Conservation (phyloP, 1,284 basidiomycete species). For the Malassezia psittaci region DNA sequence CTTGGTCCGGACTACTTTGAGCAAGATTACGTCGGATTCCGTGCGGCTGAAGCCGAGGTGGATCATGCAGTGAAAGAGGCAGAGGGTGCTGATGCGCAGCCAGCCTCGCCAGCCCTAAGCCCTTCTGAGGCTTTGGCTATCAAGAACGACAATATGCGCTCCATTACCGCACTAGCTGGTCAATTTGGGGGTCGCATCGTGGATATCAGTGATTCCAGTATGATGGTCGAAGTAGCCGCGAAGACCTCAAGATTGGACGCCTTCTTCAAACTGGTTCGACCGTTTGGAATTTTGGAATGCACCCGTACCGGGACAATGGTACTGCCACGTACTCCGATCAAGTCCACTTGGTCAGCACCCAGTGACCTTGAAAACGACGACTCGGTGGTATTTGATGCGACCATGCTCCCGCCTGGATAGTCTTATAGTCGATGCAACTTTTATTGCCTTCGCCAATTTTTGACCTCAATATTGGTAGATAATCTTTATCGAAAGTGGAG, state of each 20-base stretch:
- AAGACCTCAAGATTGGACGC: conserved; percentile 86
- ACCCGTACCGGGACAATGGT: conserved; percentile 64
- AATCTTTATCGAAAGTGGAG: too few species aligned
- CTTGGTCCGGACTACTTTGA: conserved; percentile 95
- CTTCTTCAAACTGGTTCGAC: conserved; percentile 80
- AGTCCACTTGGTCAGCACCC: conserved; percentile 31
- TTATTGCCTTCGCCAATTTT: too few species aligned
- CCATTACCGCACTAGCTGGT: conserved; percentile 68
- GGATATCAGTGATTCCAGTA: conserved; percentile 83
- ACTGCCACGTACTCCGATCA: conserved; percentile 41
- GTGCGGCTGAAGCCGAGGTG: conserved; percentile 28
- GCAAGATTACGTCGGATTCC: conserved; percentile 25
- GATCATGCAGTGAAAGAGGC: conserved; percentile 16
- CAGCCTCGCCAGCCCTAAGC: conserved; percentile 54
- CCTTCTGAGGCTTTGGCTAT: conserved; percentile 68
- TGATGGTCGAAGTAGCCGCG: conserved; percentile 88
- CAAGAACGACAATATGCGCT: conserved; percentile 80
- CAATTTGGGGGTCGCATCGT: conserved; percentile 91
- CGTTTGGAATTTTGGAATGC: conserved; percentile 88
- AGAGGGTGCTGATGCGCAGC: conserved; percentile 8
- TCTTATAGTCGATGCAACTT: too few species aligned
- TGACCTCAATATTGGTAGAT: too few species aligned
- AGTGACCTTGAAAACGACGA: conserved; percentile 34
- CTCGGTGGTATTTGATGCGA: conserved; percentile 33
- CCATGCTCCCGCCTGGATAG: conserved; percentile 44